Evolutionary conservation across 2,329 filamentous ascomycete species (phyloP).

Genomic region (Penicillium sp.): DNA sequence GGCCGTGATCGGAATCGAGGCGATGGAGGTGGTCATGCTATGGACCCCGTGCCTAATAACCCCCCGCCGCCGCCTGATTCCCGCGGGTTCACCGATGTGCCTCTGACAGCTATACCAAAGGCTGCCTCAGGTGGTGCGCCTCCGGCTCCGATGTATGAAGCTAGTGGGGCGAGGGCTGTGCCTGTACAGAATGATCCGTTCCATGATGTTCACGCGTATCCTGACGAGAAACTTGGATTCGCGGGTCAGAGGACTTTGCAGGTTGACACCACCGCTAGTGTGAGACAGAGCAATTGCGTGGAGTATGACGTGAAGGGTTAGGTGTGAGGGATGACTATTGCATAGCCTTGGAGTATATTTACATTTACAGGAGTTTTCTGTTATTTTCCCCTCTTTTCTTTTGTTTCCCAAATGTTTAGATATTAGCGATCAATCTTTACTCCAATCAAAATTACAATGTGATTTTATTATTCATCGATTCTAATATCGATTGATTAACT

Average conservation of each 20-base stretch:
- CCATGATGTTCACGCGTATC: conserved; percentile 19
- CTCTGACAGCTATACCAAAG: conserved; percentile 34
- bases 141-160: conserved; percentile 29
- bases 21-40: conserved; percentile 55
- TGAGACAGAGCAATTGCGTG: conserved; percentile 38
- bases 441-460: background rate
- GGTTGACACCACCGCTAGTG: conserved; percentile 22
- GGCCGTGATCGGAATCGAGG: conserved; percentile 60
- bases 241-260: conserved; percentile 40
- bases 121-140: conserved; percentile 12
- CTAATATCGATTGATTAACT: background rate
- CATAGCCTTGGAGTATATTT: background rate
- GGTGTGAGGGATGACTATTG: background rate
- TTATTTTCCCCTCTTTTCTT: background rate
- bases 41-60: conserved; percentile 12
- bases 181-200: conserved; percentile 1
- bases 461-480: background rate
- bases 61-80: conserved; percentile 13
- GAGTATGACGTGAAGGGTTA: conserved; percentile 38
- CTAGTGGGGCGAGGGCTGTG: conserved; percentile 12
- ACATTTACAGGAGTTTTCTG: background rate
- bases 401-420: background rate
- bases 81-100: conserved; percentile 39
- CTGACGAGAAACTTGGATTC: conserved; percentile 46
- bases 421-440: background rate